Percentiles rank a stretch among this genome's conserved stretches.
Evolutionary conservation across 1,284 basidiomycete species (phyloP).

Genomic region (Austroboletus niveus): DNA sequence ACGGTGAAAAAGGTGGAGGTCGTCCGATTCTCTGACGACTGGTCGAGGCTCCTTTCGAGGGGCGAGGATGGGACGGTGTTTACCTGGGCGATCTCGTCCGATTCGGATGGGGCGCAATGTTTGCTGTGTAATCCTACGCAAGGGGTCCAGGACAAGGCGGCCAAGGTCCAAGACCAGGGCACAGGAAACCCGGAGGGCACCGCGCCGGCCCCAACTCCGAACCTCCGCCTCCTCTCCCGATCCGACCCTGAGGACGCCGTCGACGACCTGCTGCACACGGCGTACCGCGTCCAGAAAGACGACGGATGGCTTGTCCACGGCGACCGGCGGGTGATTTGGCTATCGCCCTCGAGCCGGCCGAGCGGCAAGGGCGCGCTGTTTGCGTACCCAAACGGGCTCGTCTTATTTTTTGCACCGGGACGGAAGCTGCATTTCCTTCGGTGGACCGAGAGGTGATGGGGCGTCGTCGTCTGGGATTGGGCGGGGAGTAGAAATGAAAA

Average conservation of each 20-base stretch:
- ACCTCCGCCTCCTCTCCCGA: constrained; percentile 8
- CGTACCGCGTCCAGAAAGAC: constrained; percentile 20
- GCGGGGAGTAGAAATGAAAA: too few relatives aligned
- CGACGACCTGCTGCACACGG: constrained; percentile 6
- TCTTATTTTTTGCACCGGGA: not conserved
- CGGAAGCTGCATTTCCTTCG: not conserved
- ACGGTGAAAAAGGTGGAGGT: constrained; percentile 3
- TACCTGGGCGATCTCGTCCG: constrained; percentile 7
- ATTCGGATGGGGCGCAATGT: constrained; percentile 6
- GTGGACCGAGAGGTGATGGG: not conserved
- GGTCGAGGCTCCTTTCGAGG: constrained; percentile 7
- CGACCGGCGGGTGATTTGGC: constrained; percentile 17
- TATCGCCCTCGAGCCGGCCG: constrained; percentile 7
- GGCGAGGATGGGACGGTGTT: constrained; percentile 11
- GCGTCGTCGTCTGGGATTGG: too few relatives aligned
- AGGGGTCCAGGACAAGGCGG: too few relatives aligned
- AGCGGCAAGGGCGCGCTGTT: constrained; percentile 11
- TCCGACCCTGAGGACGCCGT: constrained; percentile 12
- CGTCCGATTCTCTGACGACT: constrained; percentile 13
- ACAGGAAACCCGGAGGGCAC: not conserved
- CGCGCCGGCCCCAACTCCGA: not conserved
- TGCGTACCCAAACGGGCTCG: constrained; percentile 8
- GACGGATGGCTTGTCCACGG: constrained; percentile 24
- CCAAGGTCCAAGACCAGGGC: not conserved
- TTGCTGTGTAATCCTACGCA: not conserved